Evolutionary conservation across 108 stramenopile genomes (phyloP).

Genomic region (Cylindrotheca closterium): DNA sequence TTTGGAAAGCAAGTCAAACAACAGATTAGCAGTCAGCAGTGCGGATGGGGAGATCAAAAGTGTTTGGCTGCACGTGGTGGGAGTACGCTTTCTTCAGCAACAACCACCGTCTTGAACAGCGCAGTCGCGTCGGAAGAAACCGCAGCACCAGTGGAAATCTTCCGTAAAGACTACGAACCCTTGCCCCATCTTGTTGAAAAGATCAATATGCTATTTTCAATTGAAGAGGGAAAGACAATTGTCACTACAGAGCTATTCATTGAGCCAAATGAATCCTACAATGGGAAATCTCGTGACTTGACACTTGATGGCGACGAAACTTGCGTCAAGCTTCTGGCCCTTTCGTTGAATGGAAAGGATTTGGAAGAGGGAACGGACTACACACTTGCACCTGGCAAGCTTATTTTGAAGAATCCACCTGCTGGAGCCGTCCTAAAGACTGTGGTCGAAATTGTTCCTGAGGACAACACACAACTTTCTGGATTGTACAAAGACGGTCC

Average conservation of each 20-base stretch:
- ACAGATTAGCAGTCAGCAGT: neutral
- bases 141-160: constrained; percentile 57
- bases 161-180: constrained; percentile 67
- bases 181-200: constrained; percentile 52
- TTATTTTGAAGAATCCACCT: constrained; percentile 43
- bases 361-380: constrained; percentile 59
- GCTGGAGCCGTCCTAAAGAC: constrained; percentile 43
- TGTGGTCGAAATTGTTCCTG: constrained; percentile 72
- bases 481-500: constrained; percentile 89
- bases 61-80: constrained; percentile 3
- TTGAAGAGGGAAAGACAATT: constrained; percentile 64
- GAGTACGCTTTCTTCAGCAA: neutral
- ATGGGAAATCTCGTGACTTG: constrained; percentile 43
- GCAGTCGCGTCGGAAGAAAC: constrained; percentile 8
- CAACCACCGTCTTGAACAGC: constrained; percentile 17
- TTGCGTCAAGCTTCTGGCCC: constrained; percentile 38
- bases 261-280: constrained; percentile 20
- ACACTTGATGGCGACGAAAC: constrained; percentile 87
- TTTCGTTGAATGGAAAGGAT: constrained; percentile 51
- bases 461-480: constrained; percentile 87
- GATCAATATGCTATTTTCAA: constrained; percentile 72
- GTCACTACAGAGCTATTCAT: constrained; percentile 49
- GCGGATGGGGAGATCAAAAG: neutral
- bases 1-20: neutral
- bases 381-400: constrained; percentile 39